phyloP scores from a whole-genome alignment of 257 asterid species.

The Avicennia marina region DNA sequence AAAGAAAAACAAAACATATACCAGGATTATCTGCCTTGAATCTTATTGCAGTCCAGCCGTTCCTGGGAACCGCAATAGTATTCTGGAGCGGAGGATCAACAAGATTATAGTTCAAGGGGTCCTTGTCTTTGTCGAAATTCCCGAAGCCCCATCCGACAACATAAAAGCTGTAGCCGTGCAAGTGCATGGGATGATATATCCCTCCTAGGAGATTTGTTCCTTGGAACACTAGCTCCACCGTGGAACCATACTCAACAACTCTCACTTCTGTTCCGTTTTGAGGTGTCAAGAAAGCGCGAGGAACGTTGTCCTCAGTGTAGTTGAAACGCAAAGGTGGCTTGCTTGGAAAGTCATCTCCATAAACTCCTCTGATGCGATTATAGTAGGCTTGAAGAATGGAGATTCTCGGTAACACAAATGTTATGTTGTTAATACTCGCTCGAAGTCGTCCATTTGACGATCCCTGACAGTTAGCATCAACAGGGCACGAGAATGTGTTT shows the following conservation, averaged over 20 bases:
- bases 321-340: conserved; percentile 32
- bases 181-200: conserved; percentile 46
- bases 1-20: background rate
- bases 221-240: conserved; percentile 42
- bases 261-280: conserved; percentile 18
- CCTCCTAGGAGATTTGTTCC: conserved; percentile 31
- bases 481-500: conserved; percentile 25
- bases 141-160: conserved; percentile 47
- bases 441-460: conserved; percentile 31
- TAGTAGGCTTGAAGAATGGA: conserved; percentile 65
- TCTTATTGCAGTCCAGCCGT: conserved; percentile 34
- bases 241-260: conserved; percentile 22
- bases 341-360: conserved; percentile 33
- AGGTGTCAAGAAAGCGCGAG: conserved; percentile 3
- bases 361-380: conserved; percentile 34
- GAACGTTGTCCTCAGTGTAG: conserved; percentile 19
- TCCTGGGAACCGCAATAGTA: conserved; percentile 32
- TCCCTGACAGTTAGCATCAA: conserved; percentile 26
- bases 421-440: conserved; percentile 63
- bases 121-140: conserved; percentile 30
- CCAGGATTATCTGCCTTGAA: conserved; percentile 41
- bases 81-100: conserved; percentile 35
- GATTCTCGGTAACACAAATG: conserved; percentile 28
- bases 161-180: conserved; percentile 47
- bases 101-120: conserved; percentile 36